Base-by-base conservation (phyloP, 2,329 filamentous ascomycete genomes). In the Ascomycota sp. region DNA sequence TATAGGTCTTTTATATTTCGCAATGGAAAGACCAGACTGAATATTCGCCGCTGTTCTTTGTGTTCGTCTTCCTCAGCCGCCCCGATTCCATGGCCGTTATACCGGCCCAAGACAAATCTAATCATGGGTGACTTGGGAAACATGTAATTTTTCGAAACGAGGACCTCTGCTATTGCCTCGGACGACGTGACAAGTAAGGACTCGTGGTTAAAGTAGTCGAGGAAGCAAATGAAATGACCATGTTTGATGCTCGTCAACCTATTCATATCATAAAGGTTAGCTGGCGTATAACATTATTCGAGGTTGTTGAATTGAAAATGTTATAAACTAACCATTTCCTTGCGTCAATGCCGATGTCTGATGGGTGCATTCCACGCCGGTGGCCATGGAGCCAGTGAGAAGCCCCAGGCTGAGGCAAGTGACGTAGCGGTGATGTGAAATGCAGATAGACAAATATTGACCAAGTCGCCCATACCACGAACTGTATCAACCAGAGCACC, bases 21-120 rank as follows among this genome's bases (percentile, higher is more conserved):
- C n/a, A 45, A 32, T 1, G 46, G 45, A 31, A 55, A 54, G n/a
- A 41, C 38, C 2, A 43, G 45, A 19, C 41, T 37, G 20, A 55
- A 35, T 32, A 50, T 36, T 20, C 43, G 47, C 8, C 51, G 37
- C 33, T 50, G 43, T 13, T 31, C 37, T 32, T 41, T 45, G 33
- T 55, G 50, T 31, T 44, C 43, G 7, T 52, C 45, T 15, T 43
- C 45, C 28, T 51, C 44, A 13, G 43, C 38, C 20, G 45, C 43
- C 6, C 47, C 35, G 7, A 54, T 32, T 0, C 44, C 49, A 4
- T 71, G 76, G 43, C 85, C 85, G 32, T 15, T 27, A 13, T 27
- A 93, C 71, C 42, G 79, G 36, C 92, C 71, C 7, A 93, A 69
- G 56, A 79, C 86, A 35, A 79, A 73, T 50, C 80, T 31, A 3